Base-by-base conservation (phyloP, 208 protist genomes). In the Crithidia mellificae region DNA sequence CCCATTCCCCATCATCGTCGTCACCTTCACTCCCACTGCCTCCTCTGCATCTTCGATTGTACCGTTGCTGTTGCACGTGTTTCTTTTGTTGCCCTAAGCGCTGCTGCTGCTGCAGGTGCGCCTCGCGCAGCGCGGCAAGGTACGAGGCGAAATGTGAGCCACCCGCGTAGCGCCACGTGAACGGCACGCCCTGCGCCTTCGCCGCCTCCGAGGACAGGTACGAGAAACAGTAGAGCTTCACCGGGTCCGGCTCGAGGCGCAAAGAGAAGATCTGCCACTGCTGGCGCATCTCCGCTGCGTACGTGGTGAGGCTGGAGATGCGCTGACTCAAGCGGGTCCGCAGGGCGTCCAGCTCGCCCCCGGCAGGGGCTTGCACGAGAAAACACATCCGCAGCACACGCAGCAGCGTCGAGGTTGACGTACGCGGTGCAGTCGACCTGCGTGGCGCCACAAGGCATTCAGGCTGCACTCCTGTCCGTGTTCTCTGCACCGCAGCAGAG, bases 161-260 rank as follows among this genome's bases (percentile, higher is more conserved):
- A 46, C 88, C 83, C 43, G 81, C 80, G 66, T 89, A 94, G 51
- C 84, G 88, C 56, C 87, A 78, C 44, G 75, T 74, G 62, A 94
- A 92, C n/a, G 84, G 65, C 20, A 22, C 68, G 14, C 77, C 72
- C 36, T 50, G 62, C 19, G 86, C 80, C 66, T 84, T 85, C 32
- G 61, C 63, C 47, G 85, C 84, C 56, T 94, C 83, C n/a, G 72
- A 46, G 11, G 69, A 70, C 44, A 75, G 62, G 71, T 91, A 93
- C 20, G 74, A 85, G 11, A 96, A 68, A 46, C 81, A 81, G 70
- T 90, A 96, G 29, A 85, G 74, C 50, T 78, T 74, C 29, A 72
- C 65, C 17, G 55, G 32, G 63, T 93, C 86, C 6, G 77, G 77
- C 62, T 81, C 78, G 27, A 96, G 74, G 19, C 77, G 78, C 15